phyloP scores from a whole-genome alignment of 2,329 filamentous ascomycete genomes.

The Fusarium udum region DNA sequence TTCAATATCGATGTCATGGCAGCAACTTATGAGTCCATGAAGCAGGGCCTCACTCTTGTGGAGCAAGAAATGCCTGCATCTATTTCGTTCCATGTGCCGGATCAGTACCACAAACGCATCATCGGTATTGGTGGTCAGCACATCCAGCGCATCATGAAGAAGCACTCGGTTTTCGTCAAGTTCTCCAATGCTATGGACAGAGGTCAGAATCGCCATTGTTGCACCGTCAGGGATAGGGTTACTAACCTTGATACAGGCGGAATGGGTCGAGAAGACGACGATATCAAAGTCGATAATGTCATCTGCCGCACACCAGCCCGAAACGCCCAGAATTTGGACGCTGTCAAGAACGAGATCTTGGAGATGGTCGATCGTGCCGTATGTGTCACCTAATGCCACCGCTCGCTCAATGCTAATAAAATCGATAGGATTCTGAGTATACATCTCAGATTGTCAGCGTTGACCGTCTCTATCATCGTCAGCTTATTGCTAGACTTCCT shows the following conservation, averaged over 20 bases:
- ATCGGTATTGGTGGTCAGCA: conserved; percentile 98
- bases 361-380: conserved; percentile 98
- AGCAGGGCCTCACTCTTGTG: conserved; percentile 89
- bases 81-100: conserved; percentile 98
- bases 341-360: conserved; percentile 98
- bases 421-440: conserved; percentile 87
- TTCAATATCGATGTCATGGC: conserved; percentile 99
- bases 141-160: conserved; percentile 99
- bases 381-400: conserved; percentile 48
- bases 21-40: conserved; percentile 91
- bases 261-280: conserved; percentile 94
- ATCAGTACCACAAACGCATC: conserved; percentile 99
- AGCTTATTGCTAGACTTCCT: conserved; percentile 85
- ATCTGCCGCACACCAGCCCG: conserved; percentile 97
- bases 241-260: conserved; percentile 55
- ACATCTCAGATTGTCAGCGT: conserved; percentile 93
- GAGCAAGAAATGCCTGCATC: conserved; percentile 99
- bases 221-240: conserved; percentile 30
- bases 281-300: conserved; percentile 98
- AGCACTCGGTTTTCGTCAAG: conserved; percentile 99
- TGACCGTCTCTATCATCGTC: conserved; percentile 93
- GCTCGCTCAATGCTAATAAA: conserved; percentile 1
- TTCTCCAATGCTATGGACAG: conserved; percentile 99
- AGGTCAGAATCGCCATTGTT: conserved; percentile 56
- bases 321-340: conserved; percentile 94